Evolutionary conservation across 441 rosid species (phyloP).

Genomic region (Biscutella laevigata): DNA sequence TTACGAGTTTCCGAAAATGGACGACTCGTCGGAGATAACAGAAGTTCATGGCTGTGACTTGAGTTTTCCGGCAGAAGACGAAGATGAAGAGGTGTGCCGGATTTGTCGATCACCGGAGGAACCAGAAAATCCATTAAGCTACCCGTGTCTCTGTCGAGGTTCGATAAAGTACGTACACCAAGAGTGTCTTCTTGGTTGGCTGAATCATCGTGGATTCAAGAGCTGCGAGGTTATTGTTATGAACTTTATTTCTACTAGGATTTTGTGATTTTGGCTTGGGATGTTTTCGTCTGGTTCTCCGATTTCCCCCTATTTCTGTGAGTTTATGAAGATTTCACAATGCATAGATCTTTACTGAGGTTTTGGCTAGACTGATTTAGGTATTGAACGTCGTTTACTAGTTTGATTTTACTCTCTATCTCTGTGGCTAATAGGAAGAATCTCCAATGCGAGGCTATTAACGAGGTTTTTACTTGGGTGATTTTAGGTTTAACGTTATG

Average conservation of each 20-base stretch:
- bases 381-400: too few species aligned
- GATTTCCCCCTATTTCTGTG: neutral
- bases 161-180: constrained; percentile 19
- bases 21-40: too few species aligned
- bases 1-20: too few species aligned
- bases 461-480: neutral
- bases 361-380: too few species aligned
- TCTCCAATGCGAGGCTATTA: neutral
- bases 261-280: constrained; percentile 7
- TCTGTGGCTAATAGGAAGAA: too few species aligned
- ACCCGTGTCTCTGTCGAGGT: constrained; percentile 21
- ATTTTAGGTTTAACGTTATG: neutral
- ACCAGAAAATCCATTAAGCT: constrained; percentile 18
- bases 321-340: too few species aligned
- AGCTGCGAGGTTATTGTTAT: constrained; percentile 21
- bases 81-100: constrained; percentile 14
- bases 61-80: neutral
- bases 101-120: constrained; percentile 18
- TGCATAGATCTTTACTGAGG: too few species aligned
- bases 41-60: too few species aligned
- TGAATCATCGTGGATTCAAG: neutral
- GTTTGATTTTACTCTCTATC: too few species aligned
- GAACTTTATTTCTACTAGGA: too few species aligned
- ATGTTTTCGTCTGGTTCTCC: too few species aligned
- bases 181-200: constrained; percentile 16